Percentiles rank a stretch among this genome's conserved stretches.
These are phyloP conservation scores for Ogataea parapolymorpha DNA, from an alignment of 805 yeast genomes.

Conservation along the genomic window DNA sequence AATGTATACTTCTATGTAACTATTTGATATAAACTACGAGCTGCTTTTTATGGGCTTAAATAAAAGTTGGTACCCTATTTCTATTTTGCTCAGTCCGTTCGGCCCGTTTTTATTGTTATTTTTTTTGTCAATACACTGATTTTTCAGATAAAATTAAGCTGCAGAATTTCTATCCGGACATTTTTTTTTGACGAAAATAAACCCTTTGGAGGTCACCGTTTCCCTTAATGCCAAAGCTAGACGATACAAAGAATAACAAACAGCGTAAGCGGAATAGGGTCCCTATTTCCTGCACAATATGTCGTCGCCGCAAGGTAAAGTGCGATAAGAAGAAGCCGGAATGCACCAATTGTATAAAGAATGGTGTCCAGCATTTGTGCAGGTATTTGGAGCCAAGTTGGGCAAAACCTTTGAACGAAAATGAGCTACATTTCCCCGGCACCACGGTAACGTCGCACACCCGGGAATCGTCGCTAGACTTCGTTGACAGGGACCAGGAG, in stretches of 20 bases:
- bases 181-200: neutral
- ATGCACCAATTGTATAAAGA: conserved; percentile 53
- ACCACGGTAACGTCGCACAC: conserved; percentile 13
- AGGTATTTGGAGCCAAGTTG: conserved; percentile 58
- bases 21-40: neutral
- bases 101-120: neutral
- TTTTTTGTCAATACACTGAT: conserved; percentile 9
- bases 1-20: conserved; percentile 2
- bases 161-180: neutral
- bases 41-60: neutral
- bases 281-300: conserved; percentile 38
- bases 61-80: neutral
- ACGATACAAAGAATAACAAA: conserved; percentile 16
- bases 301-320: conserved; percentile 38
- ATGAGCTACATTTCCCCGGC: conserved; percentile 27
- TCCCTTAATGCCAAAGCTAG: conserved; percentile 14
- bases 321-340: conserved; percentile 49
- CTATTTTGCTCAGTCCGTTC: neutral
- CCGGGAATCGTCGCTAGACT: neutral
- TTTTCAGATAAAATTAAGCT: conserved; percentile 14
- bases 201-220: neutral
- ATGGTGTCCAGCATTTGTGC: conserved; percentile 56
- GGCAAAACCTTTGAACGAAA: conserved; percentile 46
- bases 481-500: conserved; percentile 23
- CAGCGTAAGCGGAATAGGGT: conserved; percentile 37